phyloP scores from a whole-genome alignment of 106 monocot genomes.

The Iris macrosiphon region DNA sequence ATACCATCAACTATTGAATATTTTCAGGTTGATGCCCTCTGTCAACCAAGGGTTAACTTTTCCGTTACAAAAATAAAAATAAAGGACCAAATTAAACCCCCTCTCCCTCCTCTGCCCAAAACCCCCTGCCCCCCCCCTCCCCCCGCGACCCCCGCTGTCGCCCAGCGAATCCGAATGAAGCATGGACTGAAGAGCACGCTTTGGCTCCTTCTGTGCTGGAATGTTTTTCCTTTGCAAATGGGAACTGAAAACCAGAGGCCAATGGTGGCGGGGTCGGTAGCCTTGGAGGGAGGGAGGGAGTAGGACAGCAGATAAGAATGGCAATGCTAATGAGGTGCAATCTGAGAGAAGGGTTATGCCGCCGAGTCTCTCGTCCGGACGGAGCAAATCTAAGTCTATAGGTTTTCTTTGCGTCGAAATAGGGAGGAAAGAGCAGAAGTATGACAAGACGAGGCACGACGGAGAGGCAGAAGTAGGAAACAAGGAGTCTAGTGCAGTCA shows the following conservation, averaged over 20 bases:
- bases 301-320: too few relatives aligned
- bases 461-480: background rate
- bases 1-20: too few relatives aligned
- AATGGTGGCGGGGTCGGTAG: too few relatives aligned
- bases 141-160: too few relatives aligned
- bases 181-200: conserved; percentile 6
- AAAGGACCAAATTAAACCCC: too few relatives aligned
- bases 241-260: background rate
- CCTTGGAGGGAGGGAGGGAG: conserved; percentile 11
- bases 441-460: conserved; percentile 21
- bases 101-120: too few relatives aligned
- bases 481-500: background rate
- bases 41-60: too few relatives aligned
- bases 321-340: conserved; percentile 6
- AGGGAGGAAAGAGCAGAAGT: too few relatives aligned
- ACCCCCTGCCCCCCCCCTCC: too few relatives aligned
- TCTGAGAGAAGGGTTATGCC: conserved; percentile 13
- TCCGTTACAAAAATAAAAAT: too few relatives aligned
- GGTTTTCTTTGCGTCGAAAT: conserved; percentile 29
- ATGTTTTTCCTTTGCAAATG: too few relatives aligned
- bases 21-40: too few relatives aligned
- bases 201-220: conserved; percentile 35
- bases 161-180: conserved; percentile 11
- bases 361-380: conserved; percentile 42
- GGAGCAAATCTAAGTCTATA: conserved; percentile 35